phyloP scores from a whole-genome alignment of 768 basidiomycete species.

The Amanita muscaria region DNA sequence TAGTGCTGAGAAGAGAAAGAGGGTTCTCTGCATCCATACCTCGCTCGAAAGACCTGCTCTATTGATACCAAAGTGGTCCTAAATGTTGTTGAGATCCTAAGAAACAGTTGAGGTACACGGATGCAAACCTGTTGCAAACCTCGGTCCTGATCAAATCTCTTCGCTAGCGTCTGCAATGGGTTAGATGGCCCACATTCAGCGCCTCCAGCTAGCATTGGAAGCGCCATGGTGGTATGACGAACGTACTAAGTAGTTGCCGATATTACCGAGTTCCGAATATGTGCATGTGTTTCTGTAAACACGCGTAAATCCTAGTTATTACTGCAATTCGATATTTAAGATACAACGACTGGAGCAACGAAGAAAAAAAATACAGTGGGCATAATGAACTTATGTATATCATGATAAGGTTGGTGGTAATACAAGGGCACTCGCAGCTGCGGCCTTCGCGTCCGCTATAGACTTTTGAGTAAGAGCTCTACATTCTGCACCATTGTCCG shows the following conservation, averaged over 20 bases:
- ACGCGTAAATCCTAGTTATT: neutral
- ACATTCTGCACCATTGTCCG: conserved; percentile 79
- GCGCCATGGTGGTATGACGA: conserved; percentile 44
- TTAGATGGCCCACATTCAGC: conserved; percentile 85
- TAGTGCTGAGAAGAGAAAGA: neutral
- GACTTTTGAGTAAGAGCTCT: conserved; percentile 38
- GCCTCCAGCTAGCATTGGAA: conserved; percentile 69
- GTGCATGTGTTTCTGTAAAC: conserved; percentile 2
- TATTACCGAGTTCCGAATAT: no score
- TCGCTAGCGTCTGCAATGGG: conserved; percentile 70
- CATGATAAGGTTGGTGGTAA: conserved; percentile 2
- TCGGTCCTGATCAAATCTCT: conserved; percentile 71
- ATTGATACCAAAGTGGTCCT: conserved; percentile 61
- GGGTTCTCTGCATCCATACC: conserved; percentile 32
- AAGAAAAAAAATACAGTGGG: neutral
- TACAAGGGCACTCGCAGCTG: conserved; percentile 9
- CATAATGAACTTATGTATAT: neutral
- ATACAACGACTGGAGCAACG: neutral
- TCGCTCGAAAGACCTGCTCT: conserved; percentile 57
- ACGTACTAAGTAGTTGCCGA: neutral
- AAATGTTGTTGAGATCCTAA: conserved; percentile 8
- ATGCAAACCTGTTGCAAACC: conserved; percentile 63
- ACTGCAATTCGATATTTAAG: conserved; percentile 6
- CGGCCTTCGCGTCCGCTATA: conserved; percentile 19
- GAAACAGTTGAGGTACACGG: neutral